A percentile compares a stretch with the other conserved stretches of the same genome.
Conservation (phyloP, 768 basidiomycete genomes). For the Botryobasidium botryosum region DNA sequence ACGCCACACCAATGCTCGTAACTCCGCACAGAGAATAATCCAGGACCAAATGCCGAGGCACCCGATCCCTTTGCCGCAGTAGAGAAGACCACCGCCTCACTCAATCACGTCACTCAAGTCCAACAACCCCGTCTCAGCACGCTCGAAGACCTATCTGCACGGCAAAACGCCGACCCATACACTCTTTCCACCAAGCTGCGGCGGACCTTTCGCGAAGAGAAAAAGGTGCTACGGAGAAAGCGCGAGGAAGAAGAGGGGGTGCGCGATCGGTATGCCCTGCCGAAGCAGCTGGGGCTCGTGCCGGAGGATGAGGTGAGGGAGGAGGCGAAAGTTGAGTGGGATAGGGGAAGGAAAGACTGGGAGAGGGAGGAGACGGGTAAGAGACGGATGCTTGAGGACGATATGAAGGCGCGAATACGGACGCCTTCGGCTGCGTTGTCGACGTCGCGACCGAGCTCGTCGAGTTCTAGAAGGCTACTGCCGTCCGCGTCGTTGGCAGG, state of each 20-base stretch:
- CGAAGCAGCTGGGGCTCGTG: conserved; percentile 44
- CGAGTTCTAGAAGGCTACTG: too few relatives aligned
- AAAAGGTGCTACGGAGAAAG: conserved; percentile 58
- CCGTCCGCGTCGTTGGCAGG: too few relatives aligned
- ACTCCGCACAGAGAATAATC: conserved; percentile 1
- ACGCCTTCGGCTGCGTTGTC: too few relatives aligned
- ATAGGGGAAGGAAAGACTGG: conserved; percentile 32
- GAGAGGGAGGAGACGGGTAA: conserved; percentile 26
- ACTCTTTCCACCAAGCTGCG: conserved; percentile 54
- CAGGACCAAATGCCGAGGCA: conserved; percentile 12
- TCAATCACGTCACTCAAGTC: conserved; percentile 52
- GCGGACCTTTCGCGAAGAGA: conserved; percentile 71
- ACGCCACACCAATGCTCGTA: conserved; percentile 33
- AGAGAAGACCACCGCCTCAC: conserved; percentile 73
- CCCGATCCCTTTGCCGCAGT: conserved; percentile 68
- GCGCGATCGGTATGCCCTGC: conserved; percentile 61
- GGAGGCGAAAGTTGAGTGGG: conserved; percentile 51
- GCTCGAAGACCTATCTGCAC: conserved; percentile 58
- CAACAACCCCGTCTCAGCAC: conserved; percentile 69
- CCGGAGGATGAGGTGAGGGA: conserved; percentile 40
- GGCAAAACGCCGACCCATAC: conserved; percentile 77
- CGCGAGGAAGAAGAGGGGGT: conserved; percentile 52
- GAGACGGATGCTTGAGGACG: too few relatives aligned
- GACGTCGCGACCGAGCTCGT: too few relatives aligned
- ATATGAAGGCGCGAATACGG: too few relatives aligned